Evolutionary conservation across 495 filamentous ascomycete species (phyloP).

Genomic region (Parathielavia appendiculata): DNA sequence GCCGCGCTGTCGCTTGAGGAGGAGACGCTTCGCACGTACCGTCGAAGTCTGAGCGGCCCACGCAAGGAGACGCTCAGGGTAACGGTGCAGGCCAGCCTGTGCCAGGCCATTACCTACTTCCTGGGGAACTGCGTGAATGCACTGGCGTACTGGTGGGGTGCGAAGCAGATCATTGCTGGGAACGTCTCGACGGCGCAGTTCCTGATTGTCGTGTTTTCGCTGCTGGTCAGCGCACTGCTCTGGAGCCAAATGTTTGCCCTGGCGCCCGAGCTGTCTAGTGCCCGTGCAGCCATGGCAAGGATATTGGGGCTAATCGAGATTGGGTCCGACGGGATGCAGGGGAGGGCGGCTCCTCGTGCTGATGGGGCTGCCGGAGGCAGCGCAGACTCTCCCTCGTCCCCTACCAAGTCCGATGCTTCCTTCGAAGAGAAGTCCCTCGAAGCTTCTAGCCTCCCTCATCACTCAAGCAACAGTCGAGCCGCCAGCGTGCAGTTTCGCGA

Average conservation of each 20-base stretch:
- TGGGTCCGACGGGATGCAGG: constrained; percentile 17
- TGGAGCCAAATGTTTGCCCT: constrained; percentile 35
- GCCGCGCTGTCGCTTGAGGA: constrained; percentile 56
- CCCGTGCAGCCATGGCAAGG: constrained; percentile 22
- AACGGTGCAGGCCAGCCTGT: constrained; percentile 25
- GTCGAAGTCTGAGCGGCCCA: constrained; percentile 17
- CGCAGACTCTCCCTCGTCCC: too few relatives aligned
- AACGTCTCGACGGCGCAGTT: constrained; percentile 70
- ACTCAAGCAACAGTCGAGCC: constrained; percentile 52
- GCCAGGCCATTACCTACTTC: constrained; percentile 73
- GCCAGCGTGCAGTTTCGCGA: constrained; percentile 50
- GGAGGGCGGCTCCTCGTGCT: neutral
- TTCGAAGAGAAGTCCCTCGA: constrained; percentile 23
- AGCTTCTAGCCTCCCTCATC: constrained; percentile 46
- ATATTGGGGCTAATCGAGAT: constrained; percentile 23
- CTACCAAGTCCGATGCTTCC: neutral
- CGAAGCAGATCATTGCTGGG: constrained; percentile 57
- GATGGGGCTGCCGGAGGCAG: too few relatives aligned
- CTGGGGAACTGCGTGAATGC: constrained; percentile 73
- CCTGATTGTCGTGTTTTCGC: constrained; percentile 68
- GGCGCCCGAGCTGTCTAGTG: constrained; percentile 32
- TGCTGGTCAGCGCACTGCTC: constrained; percentile 32
- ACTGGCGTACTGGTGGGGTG: constrained; percentile 73
- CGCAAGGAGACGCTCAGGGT: constrained; percentile 19
- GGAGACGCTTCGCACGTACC: constrained; percentile 67